Evolutionary conservation across 2,329 filamentous ascomycete species (phyloP).

Genomic region (Colletotrichum trifolii): DNA sequence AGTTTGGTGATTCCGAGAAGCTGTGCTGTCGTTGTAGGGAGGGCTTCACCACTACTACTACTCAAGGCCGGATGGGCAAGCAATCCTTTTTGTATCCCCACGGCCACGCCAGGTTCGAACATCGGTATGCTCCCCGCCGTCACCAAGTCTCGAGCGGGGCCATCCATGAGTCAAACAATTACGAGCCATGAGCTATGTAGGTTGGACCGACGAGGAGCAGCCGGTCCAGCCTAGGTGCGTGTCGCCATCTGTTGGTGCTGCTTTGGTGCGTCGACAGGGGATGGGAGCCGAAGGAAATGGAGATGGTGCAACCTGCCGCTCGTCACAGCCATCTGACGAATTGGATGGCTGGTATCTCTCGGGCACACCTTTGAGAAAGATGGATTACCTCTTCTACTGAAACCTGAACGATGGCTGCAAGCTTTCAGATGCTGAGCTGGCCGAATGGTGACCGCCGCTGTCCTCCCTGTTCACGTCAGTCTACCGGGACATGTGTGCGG

Average conservation of each 20-base stretch:
- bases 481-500: background rate
- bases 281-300: background rate
- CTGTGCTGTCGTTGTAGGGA: background rate
- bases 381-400: background rate
- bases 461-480: background rate
- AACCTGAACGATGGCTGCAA: background rate
- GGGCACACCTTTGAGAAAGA: too few relatives aligned
- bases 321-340: too few relatives aligned
- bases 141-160: constrained; percentile 21
- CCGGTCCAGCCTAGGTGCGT: background rate
- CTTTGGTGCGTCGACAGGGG: background rate
- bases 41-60: background rate
- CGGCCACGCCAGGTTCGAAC: background rate
- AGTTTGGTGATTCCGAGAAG: background rate
- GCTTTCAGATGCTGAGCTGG: background rate
- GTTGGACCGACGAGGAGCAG: constrained; percentile 6
- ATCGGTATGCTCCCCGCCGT: background rate
- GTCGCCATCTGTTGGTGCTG: background rate
- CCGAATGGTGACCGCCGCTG: constrained; percentile 12
- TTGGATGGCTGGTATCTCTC: too few relatives aligned
- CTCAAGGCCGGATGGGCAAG: background rate
- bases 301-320: constrained; percentile 4
- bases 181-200: constrained; percentile 4
- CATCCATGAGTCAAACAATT: constrained; percentile 25
- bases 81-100: constrained; percentile 18